These are phyloP conservation scores for Hypoxylon sp. DNA, from an alignment of 2,329 filamentous ascomycete genomes.

Conservation along the genomic window DNA sequence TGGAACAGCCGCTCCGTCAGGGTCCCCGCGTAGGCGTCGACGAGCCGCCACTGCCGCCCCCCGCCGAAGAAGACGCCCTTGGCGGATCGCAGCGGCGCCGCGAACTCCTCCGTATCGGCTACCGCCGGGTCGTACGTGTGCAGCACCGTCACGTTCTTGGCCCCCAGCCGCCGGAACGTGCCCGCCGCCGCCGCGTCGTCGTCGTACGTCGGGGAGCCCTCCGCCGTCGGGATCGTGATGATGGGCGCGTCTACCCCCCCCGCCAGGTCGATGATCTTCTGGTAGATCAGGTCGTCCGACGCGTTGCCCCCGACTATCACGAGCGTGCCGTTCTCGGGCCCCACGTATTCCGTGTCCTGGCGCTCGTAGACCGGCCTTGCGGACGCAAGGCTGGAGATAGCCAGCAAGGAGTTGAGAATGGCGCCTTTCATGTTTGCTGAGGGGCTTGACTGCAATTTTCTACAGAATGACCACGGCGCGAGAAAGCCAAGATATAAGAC, in stretches of 20 bases:
- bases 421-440: slow-evolving; percentile 23
- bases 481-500: not conserved
- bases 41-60: slow-evolving; percentile 46
- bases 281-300: slow-evolving; percentile 44
- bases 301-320: slow-evolving; percentile 45
- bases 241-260: slow-evolving; percentile 41
- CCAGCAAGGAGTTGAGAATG: slow-evolving; percentile 16
- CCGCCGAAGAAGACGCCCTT: slow-evolving; percentile 45
- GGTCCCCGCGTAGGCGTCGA: slow-evolving; percentile 47
- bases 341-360: slow-evolving; percentile 33
- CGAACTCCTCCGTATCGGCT: slow-evolving; percentile 46
- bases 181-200: slow-evolving; percentile 39
- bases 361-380: slow-evolving; percentile 20
- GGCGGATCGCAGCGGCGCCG: slow-evolving; percentile 38
- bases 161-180: slow-evolving; percentile 43
- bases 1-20: slow-evolving; percentile 41
- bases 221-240: slow-evolving; percentile 45
- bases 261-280: slow-evolving; percentile 43
- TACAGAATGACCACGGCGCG: not conserved
- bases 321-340: slow-evolving; percentile 43
- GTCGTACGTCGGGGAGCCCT: slow-evolving; percentile 41
- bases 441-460: not conserved
- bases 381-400: slow-evolving; percentile 22
- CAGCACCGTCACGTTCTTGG: slow-evolving; percentile 42
- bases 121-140: slow-evolving; percentile 45